Base-by-base conservation (phyloP, 2,329 filamentous ascomycete species). In the Geoglossum cookeanum region DNA sequence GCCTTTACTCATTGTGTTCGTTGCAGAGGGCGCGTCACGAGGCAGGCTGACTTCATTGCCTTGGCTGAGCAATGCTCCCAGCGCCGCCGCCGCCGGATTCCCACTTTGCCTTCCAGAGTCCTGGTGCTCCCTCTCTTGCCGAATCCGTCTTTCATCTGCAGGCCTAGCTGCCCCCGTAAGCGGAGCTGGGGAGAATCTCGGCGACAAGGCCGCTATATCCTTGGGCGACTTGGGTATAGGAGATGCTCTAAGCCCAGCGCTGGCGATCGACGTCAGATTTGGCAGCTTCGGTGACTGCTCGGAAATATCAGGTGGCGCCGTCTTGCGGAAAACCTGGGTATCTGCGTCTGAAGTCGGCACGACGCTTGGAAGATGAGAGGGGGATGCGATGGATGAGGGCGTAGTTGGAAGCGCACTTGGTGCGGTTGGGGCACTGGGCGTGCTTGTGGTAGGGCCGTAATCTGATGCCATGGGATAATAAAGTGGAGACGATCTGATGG, bases 81-180 rank as follows among this genome's bases (percentile, higher is more conserved):
- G 66, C 15, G 71, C 71, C 45, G 69, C 68, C 29, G 67, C 64
- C 17, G 68, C 70, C 15, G 74, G 73, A 57, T 77, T 76, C 1
- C 73, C 73, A 60, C 71, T 76, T n/a, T 69, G 71, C 61, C 71
- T 70, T 42, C 70, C 67, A 57, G 69, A 65, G 22, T 62, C 61
- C 58, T 60, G 60, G 51, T 60, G 57, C 32, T 62, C 61, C 57
- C 69, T 65, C 58, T 72, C 68, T 59, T 73, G 68, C 58, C 68
- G 66, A 58, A 65, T 66, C 49, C 71, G 69, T 58, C 72, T 72
- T 62, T 75, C 68, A 62, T 76, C 74, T 51, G 70, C 71, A 62
- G 76, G 66, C 45, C 73, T 74, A 58, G 70, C 71, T 22, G 72
- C 71, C 52, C 72, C 74, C 0, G 74, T 75, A 30, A 77, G 67